Conservation (phyloP, 2,329 filamentous ascomycete species). For the Escovopsis sp. region DNA sequence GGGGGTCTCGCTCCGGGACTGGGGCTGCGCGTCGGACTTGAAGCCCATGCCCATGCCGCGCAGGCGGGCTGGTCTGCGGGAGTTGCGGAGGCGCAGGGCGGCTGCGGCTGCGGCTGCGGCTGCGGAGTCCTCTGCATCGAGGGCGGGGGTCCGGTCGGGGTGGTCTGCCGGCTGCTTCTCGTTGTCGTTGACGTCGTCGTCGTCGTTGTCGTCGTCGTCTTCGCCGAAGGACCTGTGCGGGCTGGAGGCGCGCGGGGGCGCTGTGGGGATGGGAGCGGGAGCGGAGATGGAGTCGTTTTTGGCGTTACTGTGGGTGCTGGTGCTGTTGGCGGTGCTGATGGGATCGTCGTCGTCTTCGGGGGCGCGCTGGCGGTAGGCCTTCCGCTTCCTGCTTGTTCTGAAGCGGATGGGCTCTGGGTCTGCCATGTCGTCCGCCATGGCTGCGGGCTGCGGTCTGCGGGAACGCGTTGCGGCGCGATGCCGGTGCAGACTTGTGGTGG, state of each 20-base stretch:
- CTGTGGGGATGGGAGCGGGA: not conserved
- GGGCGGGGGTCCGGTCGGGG: too few species aligned
- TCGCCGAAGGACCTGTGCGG: constrained; percentile 12
- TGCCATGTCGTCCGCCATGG: constrained; percentile 7
- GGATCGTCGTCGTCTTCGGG: not conserved
- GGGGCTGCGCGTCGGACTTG: constrained; percentile 21
- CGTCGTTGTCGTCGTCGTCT: constrained; percentile 1
- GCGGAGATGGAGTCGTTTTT: not conserved
- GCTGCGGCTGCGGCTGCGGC: constrained; percentile 35
- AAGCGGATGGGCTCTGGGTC: constrained; percentile 31
- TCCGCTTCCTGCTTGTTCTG: constrained; percentile 44
- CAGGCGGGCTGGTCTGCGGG: constrained; percentile 32
- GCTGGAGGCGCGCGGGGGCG: constrained; percentile 1
- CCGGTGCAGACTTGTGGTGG: too few species aligned
- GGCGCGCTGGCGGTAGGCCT: constrained; percentile 39
- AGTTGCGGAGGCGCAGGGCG: constrained; percentile 37
- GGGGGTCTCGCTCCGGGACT: constrained; percentile 5
- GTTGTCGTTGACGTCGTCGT: not conserved
- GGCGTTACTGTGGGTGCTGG: constrained; percentile 34
- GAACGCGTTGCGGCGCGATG: not conserved
- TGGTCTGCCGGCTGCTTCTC: constrained; percentile 5
- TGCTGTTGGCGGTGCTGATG: constrained; percentile 28
- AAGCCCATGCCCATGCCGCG: constrained; percentile 42
- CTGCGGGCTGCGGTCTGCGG: constrained; percentile 10
- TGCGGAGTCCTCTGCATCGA: too few species aligned